Conservation (phyloP, 2,329 filamentous ascomycete species). For the Biscogniauxia sp. region DNA sequence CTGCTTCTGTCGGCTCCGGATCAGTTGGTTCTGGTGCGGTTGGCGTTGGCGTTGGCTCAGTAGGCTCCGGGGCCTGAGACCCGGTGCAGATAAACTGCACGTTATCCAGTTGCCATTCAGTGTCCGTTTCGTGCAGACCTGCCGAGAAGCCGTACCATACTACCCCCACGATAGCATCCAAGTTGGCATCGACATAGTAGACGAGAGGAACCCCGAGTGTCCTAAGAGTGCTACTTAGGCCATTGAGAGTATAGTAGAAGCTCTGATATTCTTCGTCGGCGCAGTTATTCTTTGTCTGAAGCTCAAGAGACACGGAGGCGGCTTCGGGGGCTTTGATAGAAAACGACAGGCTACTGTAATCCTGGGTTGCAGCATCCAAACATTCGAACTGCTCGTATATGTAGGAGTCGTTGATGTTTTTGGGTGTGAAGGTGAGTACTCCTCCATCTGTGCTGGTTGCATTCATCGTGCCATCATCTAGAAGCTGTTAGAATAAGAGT, state of each 20-base stretch:
- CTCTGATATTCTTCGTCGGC: slow-evolving; percentile 33
- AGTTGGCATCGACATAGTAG: slow-evolving; percentile 46
- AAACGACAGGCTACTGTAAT: slow-evolving; percentile 28
- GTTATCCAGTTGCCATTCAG: slow-evolving; percentile 49
- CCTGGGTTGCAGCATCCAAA: slow-evolving; percentile 15
- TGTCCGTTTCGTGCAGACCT: slow-evolving; percentile 29
- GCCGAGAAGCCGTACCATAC: slow-evolving; percentile 36
- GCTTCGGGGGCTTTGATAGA: slow-evolving; percentile 29
- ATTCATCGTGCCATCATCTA: slow-evolving; percentile 31
- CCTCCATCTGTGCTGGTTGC: slow-evolving; percentile 21
- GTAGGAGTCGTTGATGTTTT: slow-evolving; percentile 23
- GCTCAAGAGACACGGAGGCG: slow-evolving; percentile 30
- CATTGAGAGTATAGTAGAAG: slow-evolving; percentile 41
- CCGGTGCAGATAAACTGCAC: slow-evolving; percentile 43
- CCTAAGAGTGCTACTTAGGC: slow-evolving; percentile 48
- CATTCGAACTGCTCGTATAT: slow-evolving; percentile 31
- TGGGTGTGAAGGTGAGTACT: slow-evolving; percentile 27
- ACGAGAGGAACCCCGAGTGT: slow-evolving; percentile 50
- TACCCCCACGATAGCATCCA: slow-evolving; percentile 45
- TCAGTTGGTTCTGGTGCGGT: slow-evolving; percentile 7
- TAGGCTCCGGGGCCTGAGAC: slow-evolving; percentile 16
- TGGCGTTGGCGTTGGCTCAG: slow-evolving; percentile 10
- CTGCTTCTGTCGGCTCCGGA: slow-evolving; percentile 5
- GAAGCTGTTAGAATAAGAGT: slow-evolving; percentile 3
- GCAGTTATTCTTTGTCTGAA: slow-evolving; percentile 26